Evolutionary conservation across 179 eudicot species (phyloP).

Genomic region (Beta lomatogona): DNA sequence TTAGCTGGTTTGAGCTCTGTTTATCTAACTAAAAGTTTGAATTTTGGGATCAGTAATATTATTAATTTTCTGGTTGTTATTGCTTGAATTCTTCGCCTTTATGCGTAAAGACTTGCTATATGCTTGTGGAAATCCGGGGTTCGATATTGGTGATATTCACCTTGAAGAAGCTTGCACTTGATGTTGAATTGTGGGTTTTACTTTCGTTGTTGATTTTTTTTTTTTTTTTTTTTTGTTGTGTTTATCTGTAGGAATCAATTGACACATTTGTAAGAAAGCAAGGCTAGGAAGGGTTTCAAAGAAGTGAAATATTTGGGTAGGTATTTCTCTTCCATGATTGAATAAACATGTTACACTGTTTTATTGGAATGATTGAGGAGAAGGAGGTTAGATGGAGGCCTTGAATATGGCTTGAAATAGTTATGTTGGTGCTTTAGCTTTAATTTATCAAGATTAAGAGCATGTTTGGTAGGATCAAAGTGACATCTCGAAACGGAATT

Average conservation of each 20-base stretch:
- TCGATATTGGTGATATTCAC: neutral
- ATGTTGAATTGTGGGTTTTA: neutral
- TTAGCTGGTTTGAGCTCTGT: neutral
- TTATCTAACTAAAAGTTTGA: neutral
- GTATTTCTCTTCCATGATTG: neutral
- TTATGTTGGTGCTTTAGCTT: neutral
- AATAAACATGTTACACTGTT: neutral
- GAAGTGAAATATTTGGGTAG: neutral
- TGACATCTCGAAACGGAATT: too few relatives aligned
- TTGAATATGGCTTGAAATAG: neutral
- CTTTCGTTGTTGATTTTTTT: neutral
- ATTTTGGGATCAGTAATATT: neutral
- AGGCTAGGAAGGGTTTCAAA: neutral
- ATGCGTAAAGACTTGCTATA: neutral
- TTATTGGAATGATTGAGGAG: neutral
- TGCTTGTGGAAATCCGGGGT: neutral
- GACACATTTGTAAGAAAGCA: neutral
- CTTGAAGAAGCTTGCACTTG: constrained; percentile 17
- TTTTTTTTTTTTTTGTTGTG: neutral
- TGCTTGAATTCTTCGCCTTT: neutral
- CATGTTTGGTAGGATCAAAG: too few relatives aligned
- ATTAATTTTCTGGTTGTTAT: neutral
- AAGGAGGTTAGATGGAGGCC: neutral
- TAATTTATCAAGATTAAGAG: neutral
- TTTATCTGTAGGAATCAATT: constrained; percentile 14